phyloP scores from a whole-genome alignment of 1,284 basidiomycete species.

The Trametes versicolor region DNA sequence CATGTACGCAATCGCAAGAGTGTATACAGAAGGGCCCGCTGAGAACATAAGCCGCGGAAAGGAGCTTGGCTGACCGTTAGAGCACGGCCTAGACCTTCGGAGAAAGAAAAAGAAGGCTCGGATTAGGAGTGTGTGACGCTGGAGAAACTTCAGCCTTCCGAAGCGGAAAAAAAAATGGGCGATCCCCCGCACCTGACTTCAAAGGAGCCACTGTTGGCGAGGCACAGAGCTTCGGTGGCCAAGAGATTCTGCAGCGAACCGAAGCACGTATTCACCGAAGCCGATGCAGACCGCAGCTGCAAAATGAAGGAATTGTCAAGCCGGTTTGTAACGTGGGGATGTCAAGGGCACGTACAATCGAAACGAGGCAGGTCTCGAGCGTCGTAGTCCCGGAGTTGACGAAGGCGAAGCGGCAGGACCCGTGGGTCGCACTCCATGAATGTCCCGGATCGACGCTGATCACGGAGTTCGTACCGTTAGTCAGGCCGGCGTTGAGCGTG shows the following conservation, averaged over 20 bases:
- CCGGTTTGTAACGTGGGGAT: no score
- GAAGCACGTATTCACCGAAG: conserved; percentile 4
- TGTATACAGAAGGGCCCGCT: no score
- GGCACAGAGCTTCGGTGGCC: neutral
- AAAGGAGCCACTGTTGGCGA: conserved; percentile 2
- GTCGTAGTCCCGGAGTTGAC: neutral
- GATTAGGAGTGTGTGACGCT: neutral
- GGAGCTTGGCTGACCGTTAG: no score
- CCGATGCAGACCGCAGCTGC: neutral
- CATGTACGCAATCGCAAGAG: no score
- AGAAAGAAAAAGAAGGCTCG: neutral
- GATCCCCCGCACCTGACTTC: neutral
- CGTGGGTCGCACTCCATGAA: neutral
- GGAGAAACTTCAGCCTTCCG: neutral
- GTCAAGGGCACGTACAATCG: neutral
- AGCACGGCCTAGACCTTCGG: neutral
- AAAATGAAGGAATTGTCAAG: neutral
- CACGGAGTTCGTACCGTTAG: neutral
- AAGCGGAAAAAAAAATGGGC: no score
- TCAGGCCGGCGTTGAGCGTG: neutral
- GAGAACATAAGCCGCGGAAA: no score
- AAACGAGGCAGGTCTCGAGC: conserved; percentile 1
- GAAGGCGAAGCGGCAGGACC: conserved; percentile 3
- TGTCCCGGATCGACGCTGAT: conserved; percentile 1
- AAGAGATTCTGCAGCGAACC: neutral